phyloP scores from a whole-genome alignment of 2,329 filamentous ascomycete species.

The Colletotrichum gloeosporioides region DNA sequence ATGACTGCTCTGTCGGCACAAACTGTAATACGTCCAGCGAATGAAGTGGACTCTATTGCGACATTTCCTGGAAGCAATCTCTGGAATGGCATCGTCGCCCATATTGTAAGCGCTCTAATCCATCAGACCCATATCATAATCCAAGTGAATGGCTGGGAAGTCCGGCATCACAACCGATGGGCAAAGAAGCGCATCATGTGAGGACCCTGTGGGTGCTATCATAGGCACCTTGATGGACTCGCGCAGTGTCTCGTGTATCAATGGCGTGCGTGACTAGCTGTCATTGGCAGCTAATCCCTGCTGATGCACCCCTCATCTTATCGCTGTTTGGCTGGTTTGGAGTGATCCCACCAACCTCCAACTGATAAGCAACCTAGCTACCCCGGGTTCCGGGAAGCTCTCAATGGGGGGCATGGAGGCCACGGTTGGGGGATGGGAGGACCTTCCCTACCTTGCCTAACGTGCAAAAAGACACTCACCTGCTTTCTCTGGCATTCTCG shows the following conservation, averaged over 20 bases:
- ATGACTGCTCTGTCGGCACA: not conserved
- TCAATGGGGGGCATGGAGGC: not conserved
- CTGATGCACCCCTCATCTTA: not conserved
- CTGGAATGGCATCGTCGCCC: not conserved
- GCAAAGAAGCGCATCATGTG: not conserved
- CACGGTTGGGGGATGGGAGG: not conserved
- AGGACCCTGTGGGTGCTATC: not conserved
- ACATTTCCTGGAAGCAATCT: fast-evolving
- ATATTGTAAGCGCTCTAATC: not conserved
- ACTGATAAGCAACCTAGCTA: conserved; percentile 11
- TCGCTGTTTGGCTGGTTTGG: conserved; percentile 11
- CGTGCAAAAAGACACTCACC: not conserved
- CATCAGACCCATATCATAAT: not conserved
- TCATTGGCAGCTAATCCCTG: conserved; percentile 11
- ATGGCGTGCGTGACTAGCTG: not conserved
- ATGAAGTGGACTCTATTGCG: not conserved
- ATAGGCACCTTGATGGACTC: conserved; percentile 7
- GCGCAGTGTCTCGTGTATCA: not conserved
- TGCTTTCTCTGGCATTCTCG: conserved; percentile 1
- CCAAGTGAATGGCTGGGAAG: not conserved
- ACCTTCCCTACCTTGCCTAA: not conserved
- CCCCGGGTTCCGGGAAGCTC: conserved; percentile 2
- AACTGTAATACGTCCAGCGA: not conserved
- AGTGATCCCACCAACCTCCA: not conserved
- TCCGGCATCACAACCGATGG: not conserved